phyloP scores from a whole-genome alignment of 176 grass and related monocot species.

The Oryza meridionalis region DNA sequence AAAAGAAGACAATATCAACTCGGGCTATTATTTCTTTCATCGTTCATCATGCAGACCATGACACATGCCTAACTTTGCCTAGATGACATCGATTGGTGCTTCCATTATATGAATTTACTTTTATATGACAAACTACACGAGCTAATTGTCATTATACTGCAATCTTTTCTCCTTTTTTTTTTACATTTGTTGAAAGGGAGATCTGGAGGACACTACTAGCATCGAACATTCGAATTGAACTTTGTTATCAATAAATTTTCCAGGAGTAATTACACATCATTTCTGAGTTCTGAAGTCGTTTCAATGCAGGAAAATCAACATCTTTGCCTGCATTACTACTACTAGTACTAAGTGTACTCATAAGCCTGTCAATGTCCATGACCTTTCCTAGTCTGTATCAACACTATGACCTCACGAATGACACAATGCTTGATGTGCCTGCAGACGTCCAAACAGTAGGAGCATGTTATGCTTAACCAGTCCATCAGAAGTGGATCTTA shows the following conservation, averaged over 20 bases:
- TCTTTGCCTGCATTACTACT: background rate
- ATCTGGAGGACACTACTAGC: background rate
- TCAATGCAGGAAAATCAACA: too few relatives aligned
- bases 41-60: background rate
- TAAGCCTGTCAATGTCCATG: background rate
- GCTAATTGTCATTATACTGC: background rate
- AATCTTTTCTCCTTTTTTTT: background rate
- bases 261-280: too few relatives aligned
- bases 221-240: too few relatives aligned
- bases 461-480: conserved; percentile 1
- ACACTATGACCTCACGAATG: background rate
- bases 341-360: background rate
- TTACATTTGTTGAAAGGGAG: background rate
- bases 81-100: background rate
- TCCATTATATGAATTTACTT: conserved; percentile 7
- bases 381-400: background rate
- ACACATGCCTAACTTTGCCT: background rate
- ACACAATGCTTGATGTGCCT: background rate
- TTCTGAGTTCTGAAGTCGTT: too few relatives aligned
- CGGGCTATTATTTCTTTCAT: background rate
- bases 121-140: background rate
- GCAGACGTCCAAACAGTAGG: background rate
- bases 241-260: too few relatives aligned
- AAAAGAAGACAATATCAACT: too few relatives aligned
- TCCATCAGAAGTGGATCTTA: background rate